phyloP scores from a whole-genome alignment of 2,329 filamentous ascomycete genomes.

The Hymenoscyphus occultus region DNA sequence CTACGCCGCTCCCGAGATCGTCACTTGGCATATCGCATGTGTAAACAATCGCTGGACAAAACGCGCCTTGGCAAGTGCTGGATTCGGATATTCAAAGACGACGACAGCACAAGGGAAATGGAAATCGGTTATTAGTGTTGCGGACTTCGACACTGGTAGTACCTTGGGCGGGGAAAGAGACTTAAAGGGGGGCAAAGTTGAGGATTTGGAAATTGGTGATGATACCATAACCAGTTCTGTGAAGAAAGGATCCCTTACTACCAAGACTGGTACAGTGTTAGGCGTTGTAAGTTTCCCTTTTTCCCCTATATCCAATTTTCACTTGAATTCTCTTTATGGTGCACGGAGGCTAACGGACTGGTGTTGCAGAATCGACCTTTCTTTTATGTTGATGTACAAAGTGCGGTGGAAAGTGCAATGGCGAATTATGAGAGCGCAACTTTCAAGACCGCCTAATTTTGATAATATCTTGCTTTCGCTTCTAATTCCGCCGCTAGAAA shows the following conservation, averaged over 20 bases:
- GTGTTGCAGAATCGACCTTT: conserved; percentile 82
- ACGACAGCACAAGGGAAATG: conserved; percentile 44
- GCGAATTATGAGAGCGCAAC: conserved; percentile 60
- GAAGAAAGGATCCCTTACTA: conserved; percentile 13
- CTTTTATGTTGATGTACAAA: conserved; percentile 91
- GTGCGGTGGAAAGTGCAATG: conserved; percentile 82
- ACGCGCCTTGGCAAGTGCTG: conserved; percentile 79
- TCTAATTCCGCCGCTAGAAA: neutral
- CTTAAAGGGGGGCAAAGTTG: conserved; percentile 40
- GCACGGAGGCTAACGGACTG: conserved; percentile 49
- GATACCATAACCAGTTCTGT: conserved; percentile 25
- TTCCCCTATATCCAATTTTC: neutral
- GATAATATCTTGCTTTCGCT: neutral
- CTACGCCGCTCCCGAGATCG: conserved; percentile 74
- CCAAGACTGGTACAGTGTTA: conserved; percentile 18
- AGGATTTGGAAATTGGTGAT: conserved; percentile 18
- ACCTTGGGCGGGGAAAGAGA: conserved; percentile 70
- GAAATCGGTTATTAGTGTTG: conserved; percentile 91
- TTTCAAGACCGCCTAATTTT: neutral
- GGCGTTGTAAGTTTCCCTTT: conserved; percentile 49
- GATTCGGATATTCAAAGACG: conserved; percentile 74
- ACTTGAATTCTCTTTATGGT: no score
- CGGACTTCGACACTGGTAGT: conserved; percentile 71
- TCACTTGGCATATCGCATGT: conserved; percentile 95
- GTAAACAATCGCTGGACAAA: conserved; percentile 95